These are phyloP conservation scores for Dactylis glomerata DNA, from an alignment of 176 grass and related monocot genomes.

Conservation along the genomic window DNA sequence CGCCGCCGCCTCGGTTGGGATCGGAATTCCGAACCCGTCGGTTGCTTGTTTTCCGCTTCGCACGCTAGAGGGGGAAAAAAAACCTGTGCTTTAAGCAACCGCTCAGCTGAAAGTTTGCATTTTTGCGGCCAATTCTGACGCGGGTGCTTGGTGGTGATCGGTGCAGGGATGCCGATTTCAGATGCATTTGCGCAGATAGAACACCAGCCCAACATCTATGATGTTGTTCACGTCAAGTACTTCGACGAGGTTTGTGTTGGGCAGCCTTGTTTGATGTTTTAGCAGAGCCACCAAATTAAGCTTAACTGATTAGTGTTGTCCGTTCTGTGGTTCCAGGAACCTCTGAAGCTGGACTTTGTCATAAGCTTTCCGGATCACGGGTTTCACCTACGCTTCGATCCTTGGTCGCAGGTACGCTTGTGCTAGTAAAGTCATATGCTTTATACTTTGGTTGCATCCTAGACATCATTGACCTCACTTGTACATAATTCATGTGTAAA, in stretches of 20 bases:
- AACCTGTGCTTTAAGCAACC: conserved; percentile 17
- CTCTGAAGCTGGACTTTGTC: conserved; percentile 84
- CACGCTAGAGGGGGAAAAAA: neutral
- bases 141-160: conserved; percentile 20
- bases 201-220: conserved; percentile 80
- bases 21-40: conserved; percentile 8
- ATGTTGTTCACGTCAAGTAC: conserved; percentile 92
- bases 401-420: conserved; percentile 85
- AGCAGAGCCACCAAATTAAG: neutral
- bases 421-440: neutral
- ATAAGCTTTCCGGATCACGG: conserved; percentile 97
- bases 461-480: neutral
- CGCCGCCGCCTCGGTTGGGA: neutral
- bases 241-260: conserved; percentile 74
- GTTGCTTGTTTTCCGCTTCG: neutral
- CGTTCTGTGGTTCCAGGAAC: conserved; percentile 59
- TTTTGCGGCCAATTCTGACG: conserved; percentile 12
- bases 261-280: neutral
- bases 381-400: conserved; percentile 90
- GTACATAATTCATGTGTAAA: neutral
- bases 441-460: neutral
- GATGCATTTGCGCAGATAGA: conserved; percentile 90
- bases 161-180: conserved; percentile 86
- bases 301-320: neutral
- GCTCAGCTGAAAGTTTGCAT: neutral